Conservation (phyloP, 192 early-diverging fungal genomes). For the Linnemannia exigua region DNA sequence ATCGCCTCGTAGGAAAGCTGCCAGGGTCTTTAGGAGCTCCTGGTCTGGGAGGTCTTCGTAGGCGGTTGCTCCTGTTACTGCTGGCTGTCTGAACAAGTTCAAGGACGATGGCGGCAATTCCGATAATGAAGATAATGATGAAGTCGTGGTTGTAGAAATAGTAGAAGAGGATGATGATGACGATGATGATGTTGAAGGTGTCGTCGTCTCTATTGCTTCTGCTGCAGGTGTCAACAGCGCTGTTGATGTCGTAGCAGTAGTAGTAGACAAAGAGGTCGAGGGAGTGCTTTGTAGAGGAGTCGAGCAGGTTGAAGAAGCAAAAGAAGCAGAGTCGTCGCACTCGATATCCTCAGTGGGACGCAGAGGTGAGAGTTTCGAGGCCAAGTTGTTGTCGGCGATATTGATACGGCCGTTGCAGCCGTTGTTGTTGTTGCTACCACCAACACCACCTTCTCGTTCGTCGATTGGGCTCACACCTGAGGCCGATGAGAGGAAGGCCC, state of each 20-base stretch:
- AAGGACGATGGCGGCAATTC: background rate
- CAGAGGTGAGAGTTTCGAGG: background rate
- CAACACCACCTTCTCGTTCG: background rate
- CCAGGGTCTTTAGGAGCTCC: slow-evolving; percentile 15
- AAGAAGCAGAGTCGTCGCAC: background rate
- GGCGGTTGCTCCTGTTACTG: slow-evolving; percentile 1
- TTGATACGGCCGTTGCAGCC: background rate
- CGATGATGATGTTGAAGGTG: background rate
- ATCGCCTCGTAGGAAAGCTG: slow-evolving; percentile 14
- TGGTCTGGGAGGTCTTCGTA: slow-evolving; percentile 25
- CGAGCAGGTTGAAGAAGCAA: background rate
- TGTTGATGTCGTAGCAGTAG: background rate
- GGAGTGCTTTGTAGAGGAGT: background rate
- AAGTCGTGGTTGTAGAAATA: background rate
- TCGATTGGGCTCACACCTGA: slow-evolving; percentile 8
- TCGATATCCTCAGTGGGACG: background rate
- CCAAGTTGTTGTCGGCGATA: background rate
- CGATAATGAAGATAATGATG: background rate
- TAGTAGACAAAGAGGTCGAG: background rate
- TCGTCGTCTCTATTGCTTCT: background rate
- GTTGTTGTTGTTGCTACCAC: background rate
- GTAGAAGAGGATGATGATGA: background rate
- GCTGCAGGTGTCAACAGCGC: background rate
- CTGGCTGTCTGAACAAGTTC: background rate
- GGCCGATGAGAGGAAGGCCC: slow-evolving; percentile 20